Evolutionary conservation across 2,329 filamentous ascomycete genomes (phyloP), one percentile per base, ranked within the genome.

Genomic region (Bipolaris oryzae): DNA sequence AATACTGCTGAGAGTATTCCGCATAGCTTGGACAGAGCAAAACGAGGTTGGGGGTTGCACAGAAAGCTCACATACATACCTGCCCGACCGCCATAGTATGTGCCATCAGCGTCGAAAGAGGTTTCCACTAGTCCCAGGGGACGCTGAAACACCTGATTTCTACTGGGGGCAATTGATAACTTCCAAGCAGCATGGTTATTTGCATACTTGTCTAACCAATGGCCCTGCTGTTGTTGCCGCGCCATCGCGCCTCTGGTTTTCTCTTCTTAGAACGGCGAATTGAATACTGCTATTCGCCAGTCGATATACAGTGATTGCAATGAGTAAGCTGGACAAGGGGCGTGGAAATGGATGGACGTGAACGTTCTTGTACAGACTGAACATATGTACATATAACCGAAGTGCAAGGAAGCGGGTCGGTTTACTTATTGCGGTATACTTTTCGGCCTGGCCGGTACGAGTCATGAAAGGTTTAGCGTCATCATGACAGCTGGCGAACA

Each of bases 31-130:
- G 7, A 16, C 5, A 45, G n/a, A 23, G 16, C 11, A 20, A 25
- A 55, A n/a, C 5, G 18, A 23, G 4, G 23, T 39, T 20, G 10
- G 18, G 10, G 1, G 5, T 15, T 25, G 16, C 16, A n/a, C 31
- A 4, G 23, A 18, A 9, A 41, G 25, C 4, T 23, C 25, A 35
- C 41, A 13, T 50, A 50, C 55, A 9, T 50, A 57, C 55, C 55
- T 18, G 80, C 80, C 50, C 79, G 69, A 5, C 80, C 80, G 53
- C 78, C 78, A 48, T 71, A 79, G 45, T 78, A 73, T 5, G 69
- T 60, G 3, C 80, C 80, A 64, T 81, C 80, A 0, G 65, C 62
- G 55, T 81, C 79, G 66, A 82, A 82, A 10, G 73, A 73, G 1
- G 68, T 73, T 54, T 82, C 80, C 0, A 81, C 76, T 5, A 80